Conservation (phyloP, 148 eudicot species). For the Rhododendron simsii region DNA sequence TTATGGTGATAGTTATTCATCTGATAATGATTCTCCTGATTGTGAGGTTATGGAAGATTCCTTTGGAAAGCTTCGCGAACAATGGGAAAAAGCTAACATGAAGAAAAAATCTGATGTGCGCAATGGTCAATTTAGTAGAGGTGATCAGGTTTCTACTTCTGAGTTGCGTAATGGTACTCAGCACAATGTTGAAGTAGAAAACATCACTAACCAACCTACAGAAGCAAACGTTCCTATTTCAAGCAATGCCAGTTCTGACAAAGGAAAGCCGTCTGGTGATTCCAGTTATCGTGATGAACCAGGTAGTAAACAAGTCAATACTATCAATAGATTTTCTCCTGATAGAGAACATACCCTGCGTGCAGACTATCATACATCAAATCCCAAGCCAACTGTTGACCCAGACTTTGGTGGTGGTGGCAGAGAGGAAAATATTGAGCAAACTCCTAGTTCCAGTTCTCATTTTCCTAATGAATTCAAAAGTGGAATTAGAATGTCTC, state of each 20-base stretch:
- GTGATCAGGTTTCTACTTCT: constrained; percentile 25
- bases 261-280: constrained; percentile 14
- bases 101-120: constrained; percentile 29
- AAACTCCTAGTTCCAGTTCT: not conserved
- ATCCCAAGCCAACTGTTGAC: constrained; percentile 13
- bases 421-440: constrained; percentile 4
- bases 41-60: constrained; percentile 71
- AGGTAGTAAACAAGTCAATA: not conserved
- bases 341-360: constrained; percentile 6
- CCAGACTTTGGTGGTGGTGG: constrained; percentile 3
- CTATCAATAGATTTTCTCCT: not conserved
- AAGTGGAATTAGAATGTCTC: not conserved
- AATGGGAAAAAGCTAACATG: constrained; percentile 65
- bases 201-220: constrained; percentile 8
- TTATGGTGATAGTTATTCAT: constrained; percentile 49
- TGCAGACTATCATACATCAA: constrained; percentile 5
- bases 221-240: constrained; percentile 9
- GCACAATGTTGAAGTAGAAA: constrained; percentile 18
- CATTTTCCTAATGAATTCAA: constrained; percentile 8
- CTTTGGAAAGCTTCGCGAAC: constrained; percentile 43
- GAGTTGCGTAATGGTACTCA: constrained; percentile 17
- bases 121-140: constrained; percentile 18
- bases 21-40: constrained; percentile 59
- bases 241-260: constrained; percentile 11
- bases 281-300: not conserved